Evolutionary conservation across 225 moss, liverwort and hornwort species (phyloP), one percentile per base, ranked within the genome.

Genomic region (Takakia lepidozioides): DNA sequence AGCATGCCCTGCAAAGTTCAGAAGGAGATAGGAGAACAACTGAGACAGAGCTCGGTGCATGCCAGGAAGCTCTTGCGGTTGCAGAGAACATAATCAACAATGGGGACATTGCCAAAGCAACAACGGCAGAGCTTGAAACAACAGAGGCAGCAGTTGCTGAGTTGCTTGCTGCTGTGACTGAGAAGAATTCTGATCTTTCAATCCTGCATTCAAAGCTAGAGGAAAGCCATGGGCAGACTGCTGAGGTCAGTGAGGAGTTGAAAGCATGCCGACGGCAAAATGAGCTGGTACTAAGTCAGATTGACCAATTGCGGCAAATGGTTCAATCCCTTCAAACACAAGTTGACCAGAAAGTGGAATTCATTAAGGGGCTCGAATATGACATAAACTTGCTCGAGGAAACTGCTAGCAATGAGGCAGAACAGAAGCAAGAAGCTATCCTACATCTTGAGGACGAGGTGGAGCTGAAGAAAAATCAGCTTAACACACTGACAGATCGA

Each of bases 141-240:
- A 73, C 73, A 46, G 73, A 79, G 69, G 66, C 62, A 73, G 73
- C 73, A 58, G 78, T 78, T 54, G 58, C 69, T 66, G 27, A 78
- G 24, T 63, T 79, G 45, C 58, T 73, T 56, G 73, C 56, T 49
- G 73, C 63, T 36, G 70, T 73, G 30, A 55, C 53, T 55, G 78
- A 78, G 65, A 73, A 53, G 48, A 72, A 78, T 52, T 38, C 42
- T 45, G 27, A 68, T 28, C 27, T 78, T 51, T 72, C 72, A 42
- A 52, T 16, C 27, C 32, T 72, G 38, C 59, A 70, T 43, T 59
- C 64, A 2, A 23, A 47, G 7, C 35, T 73, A 54, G 55, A 60
- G 25, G 61, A 54, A 11, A 59, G 69, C 29, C 55, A 41, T 25
- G 59, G 56, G 18, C 62, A 65, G 48, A 20, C 65, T 62, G 56